Base-by-base conservation (phyloP, 139 green algal genomes). In the Chlorella vulgaris region DNA sequence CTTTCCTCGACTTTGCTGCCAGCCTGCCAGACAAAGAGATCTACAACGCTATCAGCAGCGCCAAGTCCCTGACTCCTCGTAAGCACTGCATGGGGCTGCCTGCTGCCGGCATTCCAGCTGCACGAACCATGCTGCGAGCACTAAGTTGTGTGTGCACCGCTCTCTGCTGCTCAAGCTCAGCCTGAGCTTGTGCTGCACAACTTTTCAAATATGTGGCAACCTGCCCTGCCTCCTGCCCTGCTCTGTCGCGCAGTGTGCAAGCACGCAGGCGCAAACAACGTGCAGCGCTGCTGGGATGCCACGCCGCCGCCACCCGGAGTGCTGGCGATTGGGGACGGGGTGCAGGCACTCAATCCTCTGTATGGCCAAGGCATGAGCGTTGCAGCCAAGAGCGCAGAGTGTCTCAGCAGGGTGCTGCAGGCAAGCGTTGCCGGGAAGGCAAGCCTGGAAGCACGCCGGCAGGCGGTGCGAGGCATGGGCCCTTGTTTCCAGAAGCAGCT, bases 351-450 rank as follows among this genome's bases (percentile, higher is more conserved):
- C 19, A 74, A 74, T 38, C 55, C 55, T 15, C 39, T 74, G 22
- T 74, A 74, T 39, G 67, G 39, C 15, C 67, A 74, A 55, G 67
- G 67, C 67, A 74, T 74, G 67, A 53, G 33, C 10, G 40, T 74
- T 22, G 67, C 67, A 1, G 67, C 67, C 22, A 74, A 74, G 67
- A 74, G 67, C 40, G 67, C 67, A 2, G 39, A 28, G 26, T 8
- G 24, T 5, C 40, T 74, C 24, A 22, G 35, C 7, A 38, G 42
- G 22, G 38, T 13, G 21, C 38, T 74, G 67, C 24, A 24, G 40
- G 67, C 67, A 22, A n/a, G 13, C 69, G 5, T 40, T 40, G 28
- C 36, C 69, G 39, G 22, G 22, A 5, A 8, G 24, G 67, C 24
- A 10, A 26, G 39, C 10, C 22, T 7, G 67, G 42, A 58, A 38